Conservation (phyloP, 768 basidiomycete genomes). For the Myochromella boudieri region DNA sequence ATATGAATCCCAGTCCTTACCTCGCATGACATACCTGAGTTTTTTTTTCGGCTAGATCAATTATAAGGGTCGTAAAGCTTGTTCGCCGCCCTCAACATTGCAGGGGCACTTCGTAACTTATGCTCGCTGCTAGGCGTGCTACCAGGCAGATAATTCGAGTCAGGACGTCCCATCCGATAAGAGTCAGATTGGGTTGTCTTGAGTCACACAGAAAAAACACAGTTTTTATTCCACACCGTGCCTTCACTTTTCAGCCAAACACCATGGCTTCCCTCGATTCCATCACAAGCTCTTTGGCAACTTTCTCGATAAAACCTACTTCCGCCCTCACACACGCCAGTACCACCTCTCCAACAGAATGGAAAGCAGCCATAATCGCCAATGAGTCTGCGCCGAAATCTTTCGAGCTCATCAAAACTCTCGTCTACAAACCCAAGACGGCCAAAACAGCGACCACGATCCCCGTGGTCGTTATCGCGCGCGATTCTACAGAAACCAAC, state of each 20-base stretch:
- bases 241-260: conserved; percentile 13
- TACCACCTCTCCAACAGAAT: conserved; percentile 69
- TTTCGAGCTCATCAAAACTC: conserved; percentile 80
- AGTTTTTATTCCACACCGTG: conserved; percentile 17
- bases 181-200: conserved; percentile 36
- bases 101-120: conserved; percentile 19
- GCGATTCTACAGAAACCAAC: conserved; percentile 82
- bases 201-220: conserved; percentile 33
- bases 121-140: conserved; percentile 31
- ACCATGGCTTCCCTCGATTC: conserved; percentile 37
- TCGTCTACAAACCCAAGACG: conserved; percentile 96
- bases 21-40: too few relatives aligned
- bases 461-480: conserved; percentile 85
- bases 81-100: conserved; percentile 17
- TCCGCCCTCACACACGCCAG: conserved; percentile 56
- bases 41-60: conserved; percentile 20
- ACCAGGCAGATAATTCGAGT: conserved; percentile 31
- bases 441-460: conserved; percentile 84
- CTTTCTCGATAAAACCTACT: conserved; percentile 55
- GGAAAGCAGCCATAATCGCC: conserved; percentile 71
- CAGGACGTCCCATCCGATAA: conserved; percentile 29
- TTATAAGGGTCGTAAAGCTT: conserved; percentile 14
- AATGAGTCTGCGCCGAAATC: conserved; percentile 48
- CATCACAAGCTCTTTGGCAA: conserved; percentile 42
- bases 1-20: too few relatives aligned